Conservation (phyloP, 225 moss, liverwort and hornwort genomes). For the Lunularia cruciata region DNA sequence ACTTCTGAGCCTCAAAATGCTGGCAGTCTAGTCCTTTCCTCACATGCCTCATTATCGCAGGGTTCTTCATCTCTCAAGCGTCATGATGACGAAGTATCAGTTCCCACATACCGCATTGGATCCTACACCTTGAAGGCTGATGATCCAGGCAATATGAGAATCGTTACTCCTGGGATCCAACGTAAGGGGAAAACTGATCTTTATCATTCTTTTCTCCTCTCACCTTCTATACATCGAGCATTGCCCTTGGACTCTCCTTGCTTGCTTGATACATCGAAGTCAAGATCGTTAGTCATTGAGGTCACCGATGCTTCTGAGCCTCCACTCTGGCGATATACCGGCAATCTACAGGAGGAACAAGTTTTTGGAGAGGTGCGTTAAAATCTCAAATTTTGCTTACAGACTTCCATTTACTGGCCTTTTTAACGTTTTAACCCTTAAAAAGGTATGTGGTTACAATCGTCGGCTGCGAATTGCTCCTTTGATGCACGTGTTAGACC, state of each 20-base stretch:
- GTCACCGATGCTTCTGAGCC: constrained; percentile 6
- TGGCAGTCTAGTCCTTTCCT: not conserved
- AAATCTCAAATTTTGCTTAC: not conserved
- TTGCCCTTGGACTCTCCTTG: constrained; percentile 57
- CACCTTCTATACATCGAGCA: constrained; percentile 62
- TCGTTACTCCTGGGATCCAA: constrained; percentile 43
- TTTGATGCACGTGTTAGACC: too few relatives aligned
- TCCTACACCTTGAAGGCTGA: constrained; percentile 47
- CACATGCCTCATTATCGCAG: constrained; percentile 14
- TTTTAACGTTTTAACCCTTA: too few relatives aligned
- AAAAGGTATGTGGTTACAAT: too few relatives aligned
- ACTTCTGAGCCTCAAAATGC: constrained; percentile 30
- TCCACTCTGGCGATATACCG: constrained; percentile 56
- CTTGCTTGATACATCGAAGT: constrained; percentile 44
- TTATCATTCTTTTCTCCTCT: constrained; percentile 54
- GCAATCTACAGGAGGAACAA: constrained; percentile 44
- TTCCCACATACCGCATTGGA: constrained; percentile 63
- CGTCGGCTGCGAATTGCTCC: too few relatives aligned
- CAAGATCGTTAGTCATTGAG: constrained; percentile 16
- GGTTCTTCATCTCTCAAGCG: constrained; percentile 28
- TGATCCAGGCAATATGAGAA: constrained; percentile 34
- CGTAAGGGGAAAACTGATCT: constrained; percentile 37
- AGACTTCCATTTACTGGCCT: not conserved
- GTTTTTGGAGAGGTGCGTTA: constrained; percentile 49
- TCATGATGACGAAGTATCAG: constrained; percentile 36